A percentile compares a stretch with the other conserved stretches of the same genome.
phyloP scores from a whole-genome alignment of 257 asterid species.

The Jacaranda copaia region DNA sequence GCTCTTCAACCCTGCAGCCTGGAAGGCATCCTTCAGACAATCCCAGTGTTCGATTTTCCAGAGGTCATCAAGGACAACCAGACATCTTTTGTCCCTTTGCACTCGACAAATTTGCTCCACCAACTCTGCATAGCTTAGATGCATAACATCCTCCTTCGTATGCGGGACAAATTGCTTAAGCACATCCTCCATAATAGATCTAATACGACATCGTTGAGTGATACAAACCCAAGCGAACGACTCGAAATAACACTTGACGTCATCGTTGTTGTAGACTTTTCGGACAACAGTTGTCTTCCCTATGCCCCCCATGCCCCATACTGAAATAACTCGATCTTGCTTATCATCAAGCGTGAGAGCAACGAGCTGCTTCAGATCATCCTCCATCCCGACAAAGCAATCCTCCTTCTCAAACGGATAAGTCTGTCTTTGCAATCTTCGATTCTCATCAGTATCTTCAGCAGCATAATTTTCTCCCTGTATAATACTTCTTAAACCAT shows the following conservation, averaged over 20 bases:
- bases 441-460: not conserved
- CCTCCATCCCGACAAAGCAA: constrained; percentile 36
- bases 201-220: constrained; percentile 26
- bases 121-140: constrained; percentile 19
- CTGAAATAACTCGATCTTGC: constrained; percentile 23
- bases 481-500: constrained; percentile 15
- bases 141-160: constrained; percentile 4
- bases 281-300: constrained; percentile 47
- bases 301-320: constrained; percentile 40
- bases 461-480: not conserved
- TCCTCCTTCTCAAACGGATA: constrained; percentile 14
- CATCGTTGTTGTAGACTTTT: constrained; percentile 34
- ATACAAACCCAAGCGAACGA: constrained; percentile 41
- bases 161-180: constrained; percentile 35
- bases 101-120: constrained; percentile 30
- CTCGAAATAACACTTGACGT: constrained; percentile 7
- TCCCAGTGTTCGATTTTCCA: constrained; percentile 36
- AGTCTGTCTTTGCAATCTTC: constrained; percentile 15
- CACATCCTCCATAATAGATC: constrained; percentile 28
- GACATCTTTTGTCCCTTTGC: constrained; percentile 31
- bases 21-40: constrained; percentile 25
- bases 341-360: not conserved
- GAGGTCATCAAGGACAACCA: constrained; percentile 41
- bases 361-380: constrained; percentile 26
- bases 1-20: not conserved